phyloP scores from a whole-genome alignment of 2,329 filamentous ascomycete genomes.

The Claviceps sp. region DNA sequence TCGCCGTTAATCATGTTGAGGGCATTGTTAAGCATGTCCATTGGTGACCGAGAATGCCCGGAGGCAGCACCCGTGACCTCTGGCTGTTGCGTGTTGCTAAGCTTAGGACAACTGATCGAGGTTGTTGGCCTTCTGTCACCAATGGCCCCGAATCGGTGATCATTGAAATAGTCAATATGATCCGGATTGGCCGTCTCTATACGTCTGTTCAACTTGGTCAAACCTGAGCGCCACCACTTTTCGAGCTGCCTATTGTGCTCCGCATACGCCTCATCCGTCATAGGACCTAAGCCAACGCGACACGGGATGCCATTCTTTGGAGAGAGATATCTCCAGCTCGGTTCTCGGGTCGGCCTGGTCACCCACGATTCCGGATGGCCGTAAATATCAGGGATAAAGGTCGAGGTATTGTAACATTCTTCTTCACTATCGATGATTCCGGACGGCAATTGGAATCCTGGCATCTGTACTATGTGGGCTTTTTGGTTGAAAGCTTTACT shows the following conservation, averaged over 20 bases:
- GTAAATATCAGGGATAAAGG: not conserved
- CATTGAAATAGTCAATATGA: not conserved
- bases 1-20: not conserved
- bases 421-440: not conserved
- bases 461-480: not conserved
- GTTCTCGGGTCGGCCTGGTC: not conserved
- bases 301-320: constrained; percentile 2
- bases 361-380: not conserved
- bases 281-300: constrained; percentile 9
- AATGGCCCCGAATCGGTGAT: not conserved
- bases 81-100: not conserved
- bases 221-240: constrained; percentile 6
- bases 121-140: constrained; percentile 1
- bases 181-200: not conserved
- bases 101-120: not conserved
- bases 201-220: not conserved
- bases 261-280: constrained; percentile 12
- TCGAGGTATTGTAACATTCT: not conserved
- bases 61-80: not conserved
- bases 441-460: not conserved
- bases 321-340: constrained; percentile 2
- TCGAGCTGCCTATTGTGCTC: constrained; percentile 4
- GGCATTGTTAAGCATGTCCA: not conserved
- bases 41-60: not conserved
- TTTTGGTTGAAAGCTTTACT: not conserved